phyloP scores from a whole-genome alignment of 805 yeast species.

The Kurtzmaniella cleridarum region DNA sequence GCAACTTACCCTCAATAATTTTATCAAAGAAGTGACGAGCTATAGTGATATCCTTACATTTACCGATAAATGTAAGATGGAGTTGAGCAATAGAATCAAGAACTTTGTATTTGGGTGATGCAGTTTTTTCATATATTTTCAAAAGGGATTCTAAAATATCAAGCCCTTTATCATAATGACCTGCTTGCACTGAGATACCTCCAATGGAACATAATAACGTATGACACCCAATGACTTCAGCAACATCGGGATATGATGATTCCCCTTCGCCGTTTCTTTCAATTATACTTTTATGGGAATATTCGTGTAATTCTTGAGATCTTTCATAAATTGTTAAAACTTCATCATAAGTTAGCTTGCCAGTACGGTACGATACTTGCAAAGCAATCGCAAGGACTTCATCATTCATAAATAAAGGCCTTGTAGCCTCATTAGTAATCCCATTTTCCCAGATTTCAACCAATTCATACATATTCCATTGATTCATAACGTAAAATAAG shows the following conservation, averaged over 20 bases:
- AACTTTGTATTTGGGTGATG: conserved; percentile 18
- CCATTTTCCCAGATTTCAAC: conserved; percentile 67
- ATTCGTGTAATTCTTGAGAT: conserved; percentile 5
- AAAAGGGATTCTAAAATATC: conserved; percentile 58
- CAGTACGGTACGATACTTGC: conserved; percentile 59
- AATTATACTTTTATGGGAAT: conserved; percentile 17
- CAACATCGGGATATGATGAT: conserved; percentile 13
- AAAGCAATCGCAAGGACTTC: conserved; percentile 64
- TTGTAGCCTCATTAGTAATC: conserved; percentile 36
- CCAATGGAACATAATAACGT: conserved; percentile 68
- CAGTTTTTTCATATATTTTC: conserved; percentile 36
- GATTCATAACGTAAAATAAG: conserved; percentile 35
- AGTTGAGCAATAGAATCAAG: conserved; percentile 60
- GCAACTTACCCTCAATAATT: conserved; percentile 65
- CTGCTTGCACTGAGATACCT: conserved; percentile 61
- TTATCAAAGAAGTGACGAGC: conserved; percentile 72
- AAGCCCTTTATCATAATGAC: conserved; percentile 61
- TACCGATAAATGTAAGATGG: conserved; percentile 74
- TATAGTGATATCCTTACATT: conserved; percentile 63
- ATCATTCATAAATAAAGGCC: conserved; percentile 51
- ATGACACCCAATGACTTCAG: conserved; percentile 10
- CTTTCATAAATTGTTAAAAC: conserved; percentile 51
- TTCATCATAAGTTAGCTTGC: conserved; percentile 57
- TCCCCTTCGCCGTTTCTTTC: conserved; percentile 22
- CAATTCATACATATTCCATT: conserved; percentile 59